Conservation (phyloP, 257 asterid species). For the Haberlea rhodopensis region DNA sequence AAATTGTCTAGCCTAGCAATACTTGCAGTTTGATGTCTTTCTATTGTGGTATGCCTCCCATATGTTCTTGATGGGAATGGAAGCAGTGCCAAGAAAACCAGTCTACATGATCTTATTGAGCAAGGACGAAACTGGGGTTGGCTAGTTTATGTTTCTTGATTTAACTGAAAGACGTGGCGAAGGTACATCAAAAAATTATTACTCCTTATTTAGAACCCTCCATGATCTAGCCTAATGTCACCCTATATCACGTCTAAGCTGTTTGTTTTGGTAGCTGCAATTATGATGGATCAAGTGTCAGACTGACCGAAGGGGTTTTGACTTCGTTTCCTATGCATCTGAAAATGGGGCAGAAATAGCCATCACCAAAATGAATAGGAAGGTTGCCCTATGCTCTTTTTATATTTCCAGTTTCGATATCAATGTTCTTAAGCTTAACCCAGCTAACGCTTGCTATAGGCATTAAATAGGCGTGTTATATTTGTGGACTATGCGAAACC, state of each 20-base stretch:
- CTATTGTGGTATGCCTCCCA: no score
- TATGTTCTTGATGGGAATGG: no score
- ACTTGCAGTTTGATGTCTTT: no score
- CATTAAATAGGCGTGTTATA: conserved; percentile 66
- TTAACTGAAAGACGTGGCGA: no score
- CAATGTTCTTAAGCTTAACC: conserved; percentile 8
- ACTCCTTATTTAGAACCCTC: conserved; percentile 6
- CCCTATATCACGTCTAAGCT: conserved; percentile 20
- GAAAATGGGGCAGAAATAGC: conserved; percentile 86
- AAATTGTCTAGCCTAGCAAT: no score
- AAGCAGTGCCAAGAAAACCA: no score
- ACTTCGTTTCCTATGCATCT: conserved; percentile 83
- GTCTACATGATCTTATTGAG: no score
- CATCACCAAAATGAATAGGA: conserved; percentile 68
- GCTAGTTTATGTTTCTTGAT: no score
- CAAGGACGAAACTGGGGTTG: no score
- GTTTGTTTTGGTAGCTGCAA: conserved; percentile 50
- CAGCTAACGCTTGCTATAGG: conserved; percentile 36
- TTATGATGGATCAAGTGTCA: conserved; percentile 70
- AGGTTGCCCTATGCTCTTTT: conserved; percentile 36
- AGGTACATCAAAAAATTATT: conserved; percentile 38
- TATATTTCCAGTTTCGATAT: not conserved
- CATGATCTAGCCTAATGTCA: not conserved
- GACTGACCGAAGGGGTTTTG: conserved; percentile 87
- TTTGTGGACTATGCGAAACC: conserved; percentile 85